Evolutionary conservation across 768 basidiomycete genomes (phyloP), one percentile per base, ranked within the genome.

Genomic region (Boletus vinaceobasis): DNA sequence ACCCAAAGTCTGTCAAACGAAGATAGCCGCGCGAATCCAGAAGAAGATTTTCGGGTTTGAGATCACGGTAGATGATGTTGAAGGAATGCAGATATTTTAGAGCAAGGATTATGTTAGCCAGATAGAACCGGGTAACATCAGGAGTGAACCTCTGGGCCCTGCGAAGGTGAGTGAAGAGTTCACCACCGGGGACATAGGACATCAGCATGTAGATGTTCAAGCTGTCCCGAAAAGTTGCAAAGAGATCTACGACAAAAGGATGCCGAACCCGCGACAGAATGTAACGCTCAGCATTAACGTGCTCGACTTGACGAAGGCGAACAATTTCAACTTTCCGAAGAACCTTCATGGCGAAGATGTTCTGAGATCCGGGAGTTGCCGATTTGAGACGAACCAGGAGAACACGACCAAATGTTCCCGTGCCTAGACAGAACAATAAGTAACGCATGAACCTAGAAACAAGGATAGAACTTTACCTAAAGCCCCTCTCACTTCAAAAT

Each of bases 21-120:
- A 96, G 81, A 67, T 98, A 98, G 6, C 97, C 97, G 37, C 87
- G 83, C 21, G 90, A 85, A 68, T 97, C 97, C 50, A 99, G 78
- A 37, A 99, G 83, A n/a, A 99, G 83, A 65, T 99, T 99, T 73
- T 99, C 97, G 15, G 97, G 97, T 72, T 99, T 98, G 61, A 99
- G 82, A 73, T 98, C 96, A 42, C 96, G 92, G 73, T 98, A 98
- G 65, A 98, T 93, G 72, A 99, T 96, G 76, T 98, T 94, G 74
- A 90, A 92, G 14, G 88, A 88, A 71, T 98, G 97, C 6, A 98
- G 79, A 62, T 96, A 95, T 75, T 90, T 92, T 63, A 98, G 80
- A 33, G 95, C 97, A 55, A 98, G 84, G 65, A 97, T 85, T 69
- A 98, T 96, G 57, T 90, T 94, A 32, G 96, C 95, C 59, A 96